Evolutionary conservation across 202 grass and related monocot genomes (phyloP).

Genomic region (Carex sylvatica): DNA sequence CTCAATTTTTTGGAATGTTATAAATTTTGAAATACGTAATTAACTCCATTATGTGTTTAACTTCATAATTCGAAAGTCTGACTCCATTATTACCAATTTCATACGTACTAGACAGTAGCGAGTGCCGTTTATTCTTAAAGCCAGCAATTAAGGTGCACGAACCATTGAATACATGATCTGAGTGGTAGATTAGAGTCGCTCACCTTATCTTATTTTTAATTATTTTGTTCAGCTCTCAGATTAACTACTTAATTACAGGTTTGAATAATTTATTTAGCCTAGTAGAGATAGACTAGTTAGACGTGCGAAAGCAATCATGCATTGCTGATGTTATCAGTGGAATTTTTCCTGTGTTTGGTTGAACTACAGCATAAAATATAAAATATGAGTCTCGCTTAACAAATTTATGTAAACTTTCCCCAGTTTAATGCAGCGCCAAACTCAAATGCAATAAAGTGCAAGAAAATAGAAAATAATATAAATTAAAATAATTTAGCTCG

Average conservation of each 20-base stretch:
- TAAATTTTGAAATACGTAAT: too few relatives aligned
- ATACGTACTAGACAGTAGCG: background rate
- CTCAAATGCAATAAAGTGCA: background rate
- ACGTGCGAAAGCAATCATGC: background rate
- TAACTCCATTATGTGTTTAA: too few relatives aligned
- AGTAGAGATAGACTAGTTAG: conserved; percentile 3
- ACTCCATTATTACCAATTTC: background rate
- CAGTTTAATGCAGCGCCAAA: background rate
- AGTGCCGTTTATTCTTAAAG: background rate
- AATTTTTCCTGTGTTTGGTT: conserved; percentile 7
- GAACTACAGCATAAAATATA: background rate
- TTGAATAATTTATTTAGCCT: background rate
- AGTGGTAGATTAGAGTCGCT: conserved; percentile 3
- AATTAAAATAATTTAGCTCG: background rate
- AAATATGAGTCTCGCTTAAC: background rate
- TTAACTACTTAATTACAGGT: background rate
- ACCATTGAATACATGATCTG: background rate
- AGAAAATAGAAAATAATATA: background rate
- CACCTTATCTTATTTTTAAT: background rate
- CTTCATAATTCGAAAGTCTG: too few relatives aligned
- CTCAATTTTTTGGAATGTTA: too few relatives aligned
- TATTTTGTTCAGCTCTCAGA: background rate
- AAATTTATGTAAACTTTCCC: background rate
- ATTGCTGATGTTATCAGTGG: background rate
- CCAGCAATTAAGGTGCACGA: background rate